Evolutionary conservation across 2,329 filamentous ascomycete species (phyloP), one percentile per base, ranked within the genome.

Genomic region (Aspergillus sp.): DNA sequence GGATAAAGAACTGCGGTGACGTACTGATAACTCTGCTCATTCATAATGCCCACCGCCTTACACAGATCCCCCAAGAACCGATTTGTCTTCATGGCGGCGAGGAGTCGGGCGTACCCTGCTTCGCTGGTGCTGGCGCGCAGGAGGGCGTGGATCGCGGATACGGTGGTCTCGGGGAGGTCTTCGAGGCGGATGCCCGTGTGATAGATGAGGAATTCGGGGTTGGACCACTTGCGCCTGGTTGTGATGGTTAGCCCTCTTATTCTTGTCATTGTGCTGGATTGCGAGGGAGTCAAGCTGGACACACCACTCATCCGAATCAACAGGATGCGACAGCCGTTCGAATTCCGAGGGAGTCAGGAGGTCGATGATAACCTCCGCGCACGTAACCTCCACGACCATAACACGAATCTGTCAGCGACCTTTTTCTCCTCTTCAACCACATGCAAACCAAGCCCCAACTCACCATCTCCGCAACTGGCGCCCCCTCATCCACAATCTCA

Each of bases 141-240:
- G 3, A 58, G 34, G 0, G 22, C n/a, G 11, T 51, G 22, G 48
- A 58, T 58, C 7, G 55, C 47, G 9, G 51, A 15, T 8, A 58
- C 23, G 30, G 38, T 58, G 4, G 17, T n/a, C 4, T 38, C 22
- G 13, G 5, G 7, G 1, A 58, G 22, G 15, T n/a, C 38, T 46
- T 58, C 47, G 1, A 58, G 38, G 9, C 55, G 55, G 13, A 58
- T 13, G 19, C 55, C 55, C 4, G 47, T 51, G 11, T 13, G 31
- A 47, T 51, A 58, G 34, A 58, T 46, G 3, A 58, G 34, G 28
- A 58, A 49, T 17, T 58, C 55, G 11, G 55, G 55, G 11, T 58
- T 58, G 31, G 55, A 58, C 55, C 55, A 58, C 46, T 52, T 50
- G 22, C 55, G 41, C 31, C 51, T 53, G 31, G 25, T 28, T 7